Conservation (phyloP, 352 stramenopile genomes). For the Aphanomyces invadans region DNA sequence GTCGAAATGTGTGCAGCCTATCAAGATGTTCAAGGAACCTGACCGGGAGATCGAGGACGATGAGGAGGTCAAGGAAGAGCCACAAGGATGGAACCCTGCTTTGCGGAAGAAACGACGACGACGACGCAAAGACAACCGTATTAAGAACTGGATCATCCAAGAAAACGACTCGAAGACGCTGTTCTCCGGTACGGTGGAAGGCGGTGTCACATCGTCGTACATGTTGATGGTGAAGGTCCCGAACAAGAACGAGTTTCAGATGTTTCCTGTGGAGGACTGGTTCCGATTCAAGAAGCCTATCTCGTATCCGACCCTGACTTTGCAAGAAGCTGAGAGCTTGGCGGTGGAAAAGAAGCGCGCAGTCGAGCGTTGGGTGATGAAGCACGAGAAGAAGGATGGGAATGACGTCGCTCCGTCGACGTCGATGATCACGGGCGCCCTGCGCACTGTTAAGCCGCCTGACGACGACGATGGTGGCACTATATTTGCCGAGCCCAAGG, state of each 20-base stretch:
- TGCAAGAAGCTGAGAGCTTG: constrained; percentile 77
- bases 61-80: constrained; percentile 68
- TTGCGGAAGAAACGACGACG: constrained; percentile 66
- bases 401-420: constrained; percentile 42
- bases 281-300: constrained; percentile 87
- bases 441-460: constrained; percentile 36
- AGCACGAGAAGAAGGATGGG: constrained; percentile 54
- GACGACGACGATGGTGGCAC: constrained; percentile 39
- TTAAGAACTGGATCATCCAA: constrained; percentile 77
- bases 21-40: constrained; percentile 84
- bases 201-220: constrained; percentile 76
- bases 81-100: constrained; percentile 61
- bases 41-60: constrained; percentile 66
- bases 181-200: constrained; percentile 74
- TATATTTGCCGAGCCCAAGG: constrained; percentile 55
- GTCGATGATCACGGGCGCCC: constrained; percentile 56
- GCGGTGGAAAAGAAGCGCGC: constrained; percentile 87
- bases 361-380: constrained; percentile 83
- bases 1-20: constrained; percentile 49
- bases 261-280: constrained; percentile 83
- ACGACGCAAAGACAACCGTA: constrained; percentile 66
- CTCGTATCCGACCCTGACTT: constrained; percentile 73
- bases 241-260: constrained; percentile 82
- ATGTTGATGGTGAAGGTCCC: constrained; percentile 82
- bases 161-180: constrained; percentile 76